A percentile compares a stretch with the other conserved stretches of the same genome.
Conservation (phyloP, 345 rosid genomes). For the Aquilaria malaccensis region DNA sequence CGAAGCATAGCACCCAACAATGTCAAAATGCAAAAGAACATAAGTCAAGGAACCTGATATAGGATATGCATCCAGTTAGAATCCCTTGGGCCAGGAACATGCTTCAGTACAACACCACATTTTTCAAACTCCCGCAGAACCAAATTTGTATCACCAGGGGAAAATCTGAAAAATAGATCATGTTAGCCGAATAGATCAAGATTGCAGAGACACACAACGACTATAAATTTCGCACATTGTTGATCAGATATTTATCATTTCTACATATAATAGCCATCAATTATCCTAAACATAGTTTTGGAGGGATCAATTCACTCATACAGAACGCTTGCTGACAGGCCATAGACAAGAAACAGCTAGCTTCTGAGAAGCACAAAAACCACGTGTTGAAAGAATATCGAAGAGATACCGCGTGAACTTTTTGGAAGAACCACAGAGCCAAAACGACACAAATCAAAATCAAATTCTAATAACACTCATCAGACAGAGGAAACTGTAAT, state of each 20-base stretch:
- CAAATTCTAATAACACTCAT: neutral
- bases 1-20: neutral
- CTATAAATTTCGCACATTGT: neutral
- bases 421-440: no score
- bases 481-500: neutral
- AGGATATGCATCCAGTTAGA: conserved; percentile 99
- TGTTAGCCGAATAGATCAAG: neutral
- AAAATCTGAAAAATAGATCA: conserved; percentile 43
- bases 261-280: no score
- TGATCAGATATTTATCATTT: no score
- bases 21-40: neutral
- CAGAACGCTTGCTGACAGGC: no score
- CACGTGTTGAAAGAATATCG: no score
- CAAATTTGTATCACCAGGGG: conserved; percentile 83
- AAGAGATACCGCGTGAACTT: no score
- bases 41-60: conserved; percentile 55
- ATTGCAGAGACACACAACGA: neutral
- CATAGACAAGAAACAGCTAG: no score
- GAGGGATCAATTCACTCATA: no score
- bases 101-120: conserved; percentile 81
- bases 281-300: no score
- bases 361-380: no score
- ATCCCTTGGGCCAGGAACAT: conserved; percentile 90
- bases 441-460: neutral
- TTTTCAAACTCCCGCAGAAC: conserved; percentile 93